Evolutionary conservation across 2,329 filamentous ascomycete genomes (phyloP).

Genomic region (Fusarium haematococcum): DNA sequence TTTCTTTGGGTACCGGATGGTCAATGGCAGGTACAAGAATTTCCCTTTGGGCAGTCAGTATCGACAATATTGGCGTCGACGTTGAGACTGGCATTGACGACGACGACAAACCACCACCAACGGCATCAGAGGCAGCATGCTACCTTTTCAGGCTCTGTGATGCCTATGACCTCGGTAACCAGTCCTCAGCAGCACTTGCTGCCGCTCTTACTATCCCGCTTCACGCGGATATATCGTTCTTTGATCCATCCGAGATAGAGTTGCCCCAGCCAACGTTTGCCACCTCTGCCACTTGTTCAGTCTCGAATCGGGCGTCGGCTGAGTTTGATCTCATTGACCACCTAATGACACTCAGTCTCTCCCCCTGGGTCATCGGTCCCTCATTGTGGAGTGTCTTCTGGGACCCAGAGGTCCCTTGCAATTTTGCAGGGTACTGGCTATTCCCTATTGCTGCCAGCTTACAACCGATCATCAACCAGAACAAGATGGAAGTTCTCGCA

Average conservation of each 20-base stretch:
- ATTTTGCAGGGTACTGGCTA: conserved; percentile 1
- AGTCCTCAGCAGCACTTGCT: conserved; percentile 11
- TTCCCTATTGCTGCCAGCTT: conserved; percentile 3
- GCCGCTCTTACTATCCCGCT: conserved; percentile 14
- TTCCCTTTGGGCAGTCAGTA: too few species aligned
- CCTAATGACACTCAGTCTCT: conserved; percentile 3
- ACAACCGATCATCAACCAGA: background rate
- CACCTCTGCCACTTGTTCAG: background rate
- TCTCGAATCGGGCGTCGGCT: background rate
- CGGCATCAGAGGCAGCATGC: conserved; percentile 4
- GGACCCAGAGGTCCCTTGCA: background rate
- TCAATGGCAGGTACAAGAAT: too few species aligned
- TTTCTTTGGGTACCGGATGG: background rate
- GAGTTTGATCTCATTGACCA: conserved; percentile 2
- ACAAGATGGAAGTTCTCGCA: conserved; percentile 6
- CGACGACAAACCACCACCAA: too few species aligned
- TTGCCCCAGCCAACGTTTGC: background rate
- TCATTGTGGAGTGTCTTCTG: conserved; percentile 3
- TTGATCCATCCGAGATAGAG: background rate
- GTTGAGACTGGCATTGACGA: too few species aligned
- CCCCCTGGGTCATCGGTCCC: background rate
- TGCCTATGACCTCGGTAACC: conserved; percentile 8
- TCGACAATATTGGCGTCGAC: too few species aligned
- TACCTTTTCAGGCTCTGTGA: conserved; percentile 12
- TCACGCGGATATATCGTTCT: background rate